Conservation (phyloP, 1,139 yeast species). For the Yueomyces sp. region DNA sequence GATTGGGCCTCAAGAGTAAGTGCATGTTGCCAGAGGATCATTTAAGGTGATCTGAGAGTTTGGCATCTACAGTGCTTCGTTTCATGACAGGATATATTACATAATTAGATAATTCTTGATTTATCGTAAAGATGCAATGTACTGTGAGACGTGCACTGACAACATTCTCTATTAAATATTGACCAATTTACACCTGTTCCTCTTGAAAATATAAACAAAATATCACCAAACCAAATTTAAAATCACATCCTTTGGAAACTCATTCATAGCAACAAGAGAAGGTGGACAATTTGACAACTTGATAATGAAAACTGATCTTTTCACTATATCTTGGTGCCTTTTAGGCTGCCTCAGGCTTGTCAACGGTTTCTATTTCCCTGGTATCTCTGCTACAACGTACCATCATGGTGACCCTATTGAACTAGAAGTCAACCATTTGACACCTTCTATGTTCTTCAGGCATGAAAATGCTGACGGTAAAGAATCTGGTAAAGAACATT, state of each 20-base stretch:
- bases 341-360: not conserved
- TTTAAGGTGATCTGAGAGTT: slow-evolving; percentile 24
- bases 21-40: slow-evolving; percentile 25
- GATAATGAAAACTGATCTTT: no score
- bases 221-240: no score
- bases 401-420: slow-evolving; percentile 60
- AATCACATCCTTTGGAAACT: no score
- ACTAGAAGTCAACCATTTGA: slow-evolving; percentile 74
- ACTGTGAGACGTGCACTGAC: no score
- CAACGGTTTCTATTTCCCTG: slow-evolving; percentile 76
- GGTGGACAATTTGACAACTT: no score
- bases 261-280: no score
- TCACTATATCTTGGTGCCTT: no score
- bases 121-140: no score
- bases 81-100: slow-evolving; percentile 25
- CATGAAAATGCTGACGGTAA: slow-evolving; percentile 26
- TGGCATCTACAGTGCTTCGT: slow-evolving; percentile 26
- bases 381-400: slow-evolving; percentile 89
- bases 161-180: no score
- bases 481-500: slow-evolving; percentile 32
- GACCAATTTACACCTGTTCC: no score
- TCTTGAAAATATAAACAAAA: no score
- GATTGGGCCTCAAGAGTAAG: slow-evolving; percentile 7
- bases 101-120: not conserved
- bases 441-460: slow-evolving; percentile 54